A percentile compares a stretch with the other conserved stretches of the same genome.
These are phyloP conservation scores for Nyssa sinensis DNA, from an alignment of 148 eudicot genomes.

Conservation along the genomic window DNA sequence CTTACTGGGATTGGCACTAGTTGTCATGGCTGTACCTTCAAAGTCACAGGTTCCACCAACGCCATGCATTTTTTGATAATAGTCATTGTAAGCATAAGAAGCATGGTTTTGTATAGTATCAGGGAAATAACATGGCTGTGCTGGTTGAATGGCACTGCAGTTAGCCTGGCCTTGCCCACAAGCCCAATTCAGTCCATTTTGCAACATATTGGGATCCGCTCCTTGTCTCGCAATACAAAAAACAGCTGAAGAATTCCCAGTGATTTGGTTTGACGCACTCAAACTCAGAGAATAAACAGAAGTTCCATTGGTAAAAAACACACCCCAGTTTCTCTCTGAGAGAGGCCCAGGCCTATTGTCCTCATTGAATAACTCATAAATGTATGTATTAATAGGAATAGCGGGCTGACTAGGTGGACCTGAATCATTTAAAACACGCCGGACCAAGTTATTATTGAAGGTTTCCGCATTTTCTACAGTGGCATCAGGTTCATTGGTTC, in stretches of 20 bases:
- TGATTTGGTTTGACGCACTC: constrained; percentile 29
- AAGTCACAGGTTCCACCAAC: constrained; percentile 93
- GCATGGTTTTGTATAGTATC: constrained; percentile 86
- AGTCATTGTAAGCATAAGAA: constrained; percentile 91
- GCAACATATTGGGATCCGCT: constrained; percentile 57
- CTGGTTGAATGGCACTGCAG: constrained; percentile 80
- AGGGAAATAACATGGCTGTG: constrained; percentile 73
- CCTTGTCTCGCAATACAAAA: constrained; percentile 72
- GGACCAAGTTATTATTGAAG: constrained; percentile 67
- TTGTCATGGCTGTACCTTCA: constrained; percentile 71
- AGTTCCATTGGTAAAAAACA: constrained; percentile 68
- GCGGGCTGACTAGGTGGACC: constrained; percentile 85
- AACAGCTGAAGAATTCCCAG: constrained; percentile 49
- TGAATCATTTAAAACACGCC: constrained; percentile 68
- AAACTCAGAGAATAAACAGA: constrained; percentile 63
- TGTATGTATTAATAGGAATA: constrained; percentile 74
- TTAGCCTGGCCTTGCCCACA: constrained; percentile 89
- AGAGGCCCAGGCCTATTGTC: constrained; percentile 73
- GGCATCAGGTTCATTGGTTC: constrained; percentile 73
- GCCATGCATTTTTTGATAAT: constrained; percentile 77
- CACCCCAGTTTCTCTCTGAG: constrained; percentile 79
- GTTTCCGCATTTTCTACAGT: constrained; percentile 68
- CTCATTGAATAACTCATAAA: constrained; percentile 86
- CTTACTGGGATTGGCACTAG: constrained; percentile 86
- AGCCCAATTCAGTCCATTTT: constrained; percentile 83